These are phyloP conservation scores for Cladosporium oxysporum DNA, from an alignment of 2,329 filamentous ascomycete species.

Conservation along the genomic window DNA sequence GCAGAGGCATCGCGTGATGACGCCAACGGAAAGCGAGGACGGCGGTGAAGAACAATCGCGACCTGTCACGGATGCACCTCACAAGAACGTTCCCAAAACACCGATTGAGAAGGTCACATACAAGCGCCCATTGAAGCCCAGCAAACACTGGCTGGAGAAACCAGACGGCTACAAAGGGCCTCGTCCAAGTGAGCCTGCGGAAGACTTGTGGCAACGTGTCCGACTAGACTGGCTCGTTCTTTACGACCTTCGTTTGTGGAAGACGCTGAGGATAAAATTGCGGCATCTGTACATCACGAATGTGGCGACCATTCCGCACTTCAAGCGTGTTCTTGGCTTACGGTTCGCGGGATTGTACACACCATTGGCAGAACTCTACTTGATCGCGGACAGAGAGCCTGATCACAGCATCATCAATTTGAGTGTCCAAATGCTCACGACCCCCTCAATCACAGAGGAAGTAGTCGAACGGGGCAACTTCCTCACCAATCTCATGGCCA, in stretches of 20 bases:
- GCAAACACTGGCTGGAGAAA: conserved; percentile 83
- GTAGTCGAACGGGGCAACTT: conserved; percentile 95
- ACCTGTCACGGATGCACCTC: conserved; percentile 30
- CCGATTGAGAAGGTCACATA: conserved; percentile 55
- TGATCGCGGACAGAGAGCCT: conserved; percentile 93
- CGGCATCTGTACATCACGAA: conserved; percentile 95
- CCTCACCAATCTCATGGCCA: conserved; percentile 89
- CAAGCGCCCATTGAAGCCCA: conserved; percentile 60
- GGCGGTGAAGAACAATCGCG: conserved; percentile 56
- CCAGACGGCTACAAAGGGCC: conserved; percentile 62
- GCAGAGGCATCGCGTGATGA: conserved; percentile 30
- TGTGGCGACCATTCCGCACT: conserved; percentile 90
- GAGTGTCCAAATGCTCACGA: conserved; percentile 93
- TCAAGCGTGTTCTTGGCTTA: conserved; percentile 89
- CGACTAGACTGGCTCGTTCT: conserved; percentile 92
- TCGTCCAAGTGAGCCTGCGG: conserved; percentile 62
- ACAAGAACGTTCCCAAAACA: conserved; percentile 75
- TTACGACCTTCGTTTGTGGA: conserved; percentile 95
- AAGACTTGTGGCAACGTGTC: conserved; percentile 86
- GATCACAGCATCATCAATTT: conserved; percentile 99
- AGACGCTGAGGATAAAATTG: conserved; percentile 86
- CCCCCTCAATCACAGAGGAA: conserved; percentile 93
- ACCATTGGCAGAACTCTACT: conserved; percentile 85
- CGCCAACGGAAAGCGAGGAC: conserved; percentile 36
- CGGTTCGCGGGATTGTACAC: conserved; percentile 96